phyloP scores from a whole-genome alignment of 345 rosid genomes.

The Mangifera indica region DNA sequence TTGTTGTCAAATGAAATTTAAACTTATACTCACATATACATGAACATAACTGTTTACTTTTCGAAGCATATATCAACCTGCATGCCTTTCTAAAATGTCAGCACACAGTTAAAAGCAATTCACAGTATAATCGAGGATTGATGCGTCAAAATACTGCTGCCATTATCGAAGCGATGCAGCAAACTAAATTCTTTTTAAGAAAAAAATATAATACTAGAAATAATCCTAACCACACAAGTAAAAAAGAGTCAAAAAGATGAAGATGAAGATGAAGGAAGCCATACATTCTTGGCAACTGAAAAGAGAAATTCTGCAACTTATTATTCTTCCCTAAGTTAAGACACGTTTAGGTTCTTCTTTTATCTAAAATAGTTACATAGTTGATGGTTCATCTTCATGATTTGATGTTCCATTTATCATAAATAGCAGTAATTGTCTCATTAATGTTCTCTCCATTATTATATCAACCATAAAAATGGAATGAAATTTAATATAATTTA shows the following conservation, averaged over 20 bases:
- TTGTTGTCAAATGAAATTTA: too few relatives aligned
- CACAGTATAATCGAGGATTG: not conserved
- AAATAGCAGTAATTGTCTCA: not conserved
- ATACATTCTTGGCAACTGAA: not conserved
- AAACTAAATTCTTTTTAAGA: not conserved
- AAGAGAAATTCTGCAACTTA: slow-evolving; percentile 18
- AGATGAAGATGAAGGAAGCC: not conserved
- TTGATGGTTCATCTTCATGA: slow-evolving; percentile 11
- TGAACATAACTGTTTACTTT: too few relatives aligned
- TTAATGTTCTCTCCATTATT: too few relatives aligned
- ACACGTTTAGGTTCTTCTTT: slow-evolving; percentile 6
- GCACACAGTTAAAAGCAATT: not conserved
- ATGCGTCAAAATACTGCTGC: not conserved
- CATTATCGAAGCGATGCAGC: not conserved
- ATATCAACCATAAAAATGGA: too few relatives aligned
- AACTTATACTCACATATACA: too few relatives aligned
- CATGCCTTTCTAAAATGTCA: not conserved
- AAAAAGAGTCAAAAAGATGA: not conserved
- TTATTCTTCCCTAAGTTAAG: slow-evolving; percentile 17
- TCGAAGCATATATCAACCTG: too few relatives aligned
- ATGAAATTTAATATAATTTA: too few relatives aligned
- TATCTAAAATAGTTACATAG: not conserved
- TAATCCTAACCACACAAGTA: slow-evolving; percentile 2
- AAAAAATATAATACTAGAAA: not conserved
- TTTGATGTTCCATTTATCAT: slow-evolving; percentile 22